Evolutionary conservation across 2,329 filamentous ascomycete genomes (phyloP), one percentile per base, ranked within the genome.

Genomic region (Beauveria sp.): DNA sequence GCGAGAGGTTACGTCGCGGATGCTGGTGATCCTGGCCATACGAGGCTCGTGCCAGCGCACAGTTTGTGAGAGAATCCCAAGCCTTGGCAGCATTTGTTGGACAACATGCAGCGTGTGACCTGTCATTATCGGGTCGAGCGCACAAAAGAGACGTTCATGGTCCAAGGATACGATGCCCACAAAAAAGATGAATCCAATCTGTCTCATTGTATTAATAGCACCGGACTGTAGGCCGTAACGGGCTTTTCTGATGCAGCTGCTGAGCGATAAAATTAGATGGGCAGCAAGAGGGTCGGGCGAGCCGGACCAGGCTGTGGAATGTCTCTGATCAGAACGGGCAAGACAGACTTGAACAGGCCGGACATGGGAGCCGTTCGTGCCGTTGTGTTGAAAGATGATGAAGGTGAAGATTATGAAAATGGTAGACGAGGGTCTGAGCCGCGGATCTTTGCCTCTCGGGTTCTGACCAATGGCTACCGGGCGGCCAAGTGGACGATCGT

Each of bases 51-150:
- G 5, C 14, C 22, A 51, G 18, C 24, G 38, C n/a, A 50, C 20
- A 40, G 24, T 52, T 60, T 12, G 47, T 45, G 49, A 53, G 28
- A 53, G n/a, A 52, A n/a, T 46, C 58, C 26, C 56, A 22, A 24
- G 40, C 38, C 58, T 60, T 60, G 58, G 58, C 58, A 46, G 42
- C 24, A 60, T 53, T 34, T n/a, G 26, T 28, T 60, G 49, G 58
- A 43, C 20, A 54, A 46, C 53, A 38, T 52, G 20, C 49, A 60
- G 50, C 49, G 49, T 60, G 42, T 60, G 58, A 60, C 58, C 42
- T 60, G 58, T 60, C 58, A 60, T 53, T 53, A 45, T 38, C 40
- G 46, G 14, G 58, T 20, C 40, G 47, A 42, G n/a, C 14, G 34
- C 16, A 34, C 42, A 14, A 14, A 14, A 58, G 9, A 16, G 38